Conservation (phyloP, 2,329 filamentous ascomycete species). For the Cladobotryum mycophilum region DNA sequence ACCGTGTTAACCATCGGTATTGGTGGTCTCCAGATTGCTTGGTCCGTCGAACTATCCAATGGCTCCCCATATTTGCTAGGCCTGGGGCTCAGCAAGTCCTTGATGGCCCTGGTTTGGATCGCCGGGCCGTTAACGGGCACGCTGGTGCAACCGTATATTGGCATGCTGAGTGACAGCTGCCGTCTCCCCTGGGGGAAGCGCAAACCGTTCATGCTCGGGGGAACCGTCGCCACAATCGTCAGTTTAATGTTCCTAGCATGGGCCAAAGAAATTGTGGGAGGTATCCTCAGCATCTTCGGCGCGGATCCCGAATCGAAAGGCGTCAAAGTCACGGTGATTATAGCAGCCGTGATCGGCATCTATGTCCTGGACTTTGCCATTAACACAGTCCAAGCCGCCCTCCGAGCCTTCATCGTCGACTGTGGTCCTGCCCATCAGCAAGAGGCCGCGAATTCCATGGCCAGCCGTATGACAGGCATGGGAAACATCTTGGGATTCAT, state of each 20-base stretch:
- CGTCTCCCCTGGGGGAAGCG: constrained; percentile 68
- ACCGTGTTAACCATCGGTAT: constrained; percentile 80
- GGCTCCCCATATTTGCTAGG: constrained; percentile 80
- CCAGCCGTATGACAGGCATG: constrained; percentile 75
- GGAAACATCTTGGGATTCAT: constrained; percentile 90
- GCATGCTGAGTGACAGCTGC: constrained; percentile 74
- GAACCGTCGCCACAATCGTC: constrained; percentile 59
- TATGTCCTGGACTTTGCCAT: constrained; percentile 92
- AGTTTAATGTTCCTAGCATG: constrained; percentile 67
- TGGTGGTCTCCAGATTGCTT: constrained; percentile 86
- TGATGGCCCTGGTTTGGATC: constrained; percentile 81
- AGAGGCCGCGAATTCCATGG: constrained; percentile 90
- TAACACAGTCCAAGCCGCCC: constrained; percentile 92
- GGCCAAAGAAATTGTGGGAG: constrained; percentile 65
- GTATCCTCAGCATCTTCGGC: constrained; percentile 64
- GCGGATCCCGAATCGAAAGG: constrained; percentile 57
- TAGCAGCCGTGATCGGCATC: constrained; percentile 77
- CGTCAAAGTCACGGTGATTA: constrained; percentile 61
- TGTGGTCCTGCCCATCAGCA: constrained; percentile 90
- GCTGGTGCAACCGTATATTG: constrained; percentile 75
- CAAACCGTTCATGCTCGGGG: constrained; percentile 74
- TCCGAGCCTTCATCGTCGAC: constrained; percentile 89
- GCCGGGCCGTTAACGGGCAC: constrained; percentile 73
- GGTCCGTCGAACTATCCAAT: constrained; percentile 92
- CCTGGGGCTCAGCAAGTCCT: constrained; percentile 72